Evolutionary conservation across 2,329 filamentous ascomycete species (phyloP).

Genomic region (Botrytis sinoallii): DNA sequence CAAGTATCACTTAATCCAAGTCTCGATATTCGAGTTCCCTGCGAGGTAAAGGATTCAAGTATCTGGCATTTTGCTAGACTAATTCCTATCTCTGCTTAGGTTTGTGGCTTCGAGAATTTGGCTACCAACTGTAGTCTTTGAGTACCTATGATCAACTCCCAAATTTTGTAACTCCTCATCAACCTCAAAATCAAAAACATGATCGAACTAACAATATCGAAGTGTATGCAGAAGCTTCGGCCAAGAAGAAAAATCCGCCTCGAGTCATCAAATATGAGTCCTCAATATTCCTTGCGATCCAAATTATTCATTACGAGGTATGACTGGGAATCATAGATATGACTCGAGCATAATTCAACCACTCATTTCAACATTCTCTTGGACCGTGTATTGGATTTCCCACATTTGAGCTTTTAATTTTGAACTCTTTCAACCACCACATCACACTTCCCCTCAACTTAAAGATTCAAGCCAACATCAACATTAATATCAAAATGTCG

Average conservation of each 20-base stretch:
- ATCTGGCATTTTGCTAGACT: too few species aligned
- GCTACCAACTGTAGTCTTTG: not conserved
- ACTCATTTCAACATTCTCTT: not conserved
- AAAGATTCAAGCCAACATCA: not conserved
- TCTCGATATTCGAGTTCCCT: not conserved
- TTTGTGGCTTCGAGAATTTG: too few species aligned
- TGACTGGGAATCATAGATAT: not conserved
- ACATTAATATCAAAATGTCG: not conserved
- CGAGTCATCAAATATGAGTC: not conserved
- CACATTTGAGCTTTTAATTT: not conserved
- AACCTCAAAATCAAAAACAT: not conserved
- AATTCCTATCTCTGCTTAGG: too few species aligned
- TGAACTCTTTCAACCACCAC: not conserved
- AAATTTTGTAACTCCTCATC: not conserved
- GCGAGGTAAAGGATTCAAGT: too few species aligned
- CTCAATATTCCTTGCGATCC: not conserved
- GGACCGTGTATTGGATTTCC: not conserved
- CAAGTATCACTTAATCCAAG: not conserved
- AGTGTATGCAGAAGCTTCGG: not conserved
- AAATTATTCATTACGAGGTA: fast-evolving
- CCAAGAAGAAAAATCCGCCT: not conserved
- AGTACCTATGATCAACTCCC: not conserved
- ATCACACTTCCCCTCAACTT: not conserved
- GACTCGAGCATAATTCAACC: not conserved
- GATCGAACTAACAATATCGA: not conserved